A percentile compares a stretch with the other conserved stretches of the same genome.
Evolutionary conservation across 2,329 filamentous ascomycete genomes (phyloP).

Genomic region (Stemphylium beticola): DNA sequence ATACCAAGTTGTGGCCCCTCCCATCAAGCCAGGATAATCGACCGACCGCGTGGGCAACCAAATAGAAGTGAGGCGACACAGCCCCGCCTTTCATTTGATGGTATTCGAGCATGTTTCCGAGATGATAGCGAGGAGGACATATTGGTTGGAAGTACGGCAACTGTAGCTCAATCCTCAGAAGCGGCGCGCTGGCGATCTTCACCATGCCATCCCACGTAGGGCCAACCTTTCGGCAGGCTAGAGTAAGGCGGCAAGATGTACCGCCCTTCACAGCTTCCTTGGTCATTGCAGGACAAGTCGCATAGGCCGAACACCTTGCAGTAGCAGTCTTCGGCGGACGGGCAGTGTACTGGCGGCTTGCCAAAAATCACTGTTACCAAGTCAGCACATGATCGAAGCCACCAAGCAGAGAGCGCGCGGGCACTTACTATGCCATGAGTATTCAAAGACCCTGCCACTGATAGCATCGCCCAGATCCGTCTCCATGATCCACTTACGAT

Average conservation of each 20-base stretch:
- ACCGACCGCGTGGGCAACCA: no score
- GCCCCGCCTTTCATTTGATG: no score
- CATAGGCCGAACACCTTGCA: conserved; percentile 72
- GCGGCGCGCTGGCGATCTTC: conserved; percentile 38
- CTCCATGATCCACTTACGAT: conserved; percentile 56
- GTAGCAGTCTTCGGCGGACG: conserved; percentile 66
- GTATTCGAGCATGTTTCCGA: not conserved
- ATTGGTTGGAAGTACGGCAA: not conserved
- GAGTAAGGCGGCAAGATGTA: conserved; percentile 66
- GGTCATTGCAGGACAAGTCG: conserved; percentile 50
- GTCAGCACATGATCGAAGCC: conserved; percentile 24
- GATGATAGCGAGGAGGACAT: not conserved
- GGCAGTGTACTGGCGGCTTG: conserved; percentile 62
- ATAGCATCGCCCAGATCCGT: conserved; percentile 57
- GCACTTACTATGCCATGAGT: conserved; percentile 65
- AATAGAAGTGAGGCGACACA: no score
- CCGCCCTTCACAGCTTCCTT: conserved; percentile 60
- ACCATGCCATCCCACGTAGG: conserved; percentile 60
- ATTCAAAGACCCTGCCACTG: conserved; percentile 62
- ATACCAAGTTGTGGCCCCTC: no score
- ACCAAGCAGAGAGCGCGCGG: not conserved
- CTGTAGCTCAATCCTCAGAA: conserved; percentile 25
- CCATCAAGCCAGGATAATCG: no score
- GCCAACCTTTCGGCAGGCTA: conserved; percentile 67
- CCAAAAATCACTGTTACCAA: conserved; percentile 44